phyloP scores from a whole-genome alignment of 176 grass and related monocot genomes.

The Phyllostachys edulis region DNA sequence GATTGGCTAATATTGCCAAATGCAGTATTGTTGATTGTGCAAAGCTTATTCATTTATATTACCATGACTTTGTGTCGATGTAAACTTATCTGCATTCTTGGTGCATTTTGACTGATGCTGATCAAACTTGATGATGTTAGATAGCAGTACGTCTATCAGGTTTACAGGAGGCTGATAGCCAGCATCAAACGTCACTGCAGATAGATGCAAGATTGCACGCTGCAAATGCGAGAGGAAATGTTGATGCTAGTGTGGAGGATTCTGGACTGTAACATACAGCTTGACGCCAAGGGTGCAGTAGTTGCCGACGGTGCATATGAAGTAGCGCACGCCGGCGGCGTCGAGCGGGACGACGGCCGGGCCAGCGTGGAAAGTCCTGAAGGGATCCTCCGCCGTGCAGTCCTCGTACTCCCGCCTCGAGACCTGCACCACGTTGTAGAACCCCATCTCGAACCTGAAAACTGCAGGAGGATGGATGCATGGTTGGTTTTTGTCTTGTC shows the following conservation, averaged over 20 bases:
- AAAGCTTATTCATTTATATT: not conserved
- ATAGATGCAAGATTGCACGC: not conserved
- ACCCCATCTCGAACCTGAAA: conserved; percentile 55
- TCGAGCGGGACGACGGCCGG: conserved; percentile 35
- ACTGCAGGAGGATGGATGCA: not conserved
- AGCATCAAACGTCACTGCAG: no score
- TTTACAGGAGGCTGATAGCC: not conserved
- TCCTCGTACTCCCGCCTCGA: conserved; percentile 31
- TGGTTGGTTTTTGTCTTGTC: not conserved
- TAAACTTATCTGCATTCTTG: not conserved
- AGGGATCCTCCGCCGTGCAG: conserved; percentile 37
- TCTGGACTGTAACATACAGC: not conserved
- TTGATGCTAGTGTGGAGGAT: not conserved
- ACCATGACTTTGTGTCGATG: not conserved
- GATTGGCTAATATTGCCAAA: not conserved
- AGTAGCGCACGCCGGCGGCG: conserved; percentile 26
- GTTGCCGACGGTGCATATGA: conserved; percentile 43
- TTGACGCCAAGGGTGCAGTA: conserved; percentile 56
- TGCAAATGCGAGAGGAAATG: not conserved
- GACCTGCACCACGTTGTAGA: conserved; percentile 63
- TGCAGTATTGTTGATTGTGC: not conserved
- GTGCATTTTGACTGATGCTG: not conserved
- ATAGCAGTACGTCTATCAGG: not conserved
- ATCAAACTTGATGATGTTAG: not conserved
- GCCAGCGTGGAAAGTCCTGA: not conserved